Percentiles rank a stretch among this genome's conserved stretches.
Conservation (phyloP, 352 stramenopile genomes). For the Pilasporangium apinafurcum region DNA sequence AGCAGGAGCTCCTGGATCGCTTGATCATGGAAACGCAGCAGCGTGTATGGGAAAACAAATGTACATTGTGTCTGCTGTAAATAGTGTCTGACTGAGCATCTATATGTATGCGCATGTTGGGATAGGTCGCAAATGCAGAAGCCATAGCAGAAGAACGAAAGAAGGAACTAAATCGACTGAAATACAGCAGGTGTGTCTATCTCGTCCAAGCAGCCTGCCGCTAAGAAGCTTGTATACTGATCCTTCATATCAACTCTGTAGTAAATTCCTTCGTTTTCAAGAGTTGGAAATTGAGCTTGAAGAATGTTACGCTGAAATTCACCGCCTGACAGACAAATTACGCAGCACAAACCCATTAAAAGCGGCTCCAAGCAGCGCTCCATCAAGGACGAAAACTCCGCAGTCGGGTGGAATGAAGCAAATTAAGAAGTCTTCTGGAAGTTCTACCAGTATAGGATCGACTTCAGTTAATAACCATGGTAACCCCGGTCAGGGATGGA, state of each 20-base stretch:
- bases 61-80: background rate
- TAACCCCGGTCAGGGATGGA: no score
- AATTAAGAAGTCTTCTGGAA: no score
- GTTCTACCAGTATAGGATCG: no score
- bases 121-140: slow-evolving; percentile 42
- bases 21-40: slow-evolving; percentile 54
- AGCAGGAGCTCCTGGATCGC: slow-evolving; percentile 48
- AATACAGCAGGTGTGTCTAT: slow-evolving; percentile 40
- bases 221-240: background rate
- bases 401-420: no score
- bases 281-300: slow-evolving; percentile 58
- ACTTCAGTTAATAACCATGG: no score
- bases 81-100: background rate
- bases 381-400: no score
- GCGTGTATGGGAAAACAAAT: slow-evolving; percentile 17
- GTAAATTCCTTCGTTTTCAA: slow-evolving; percentile 67
- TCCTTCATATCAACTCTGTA: slow-evolving; percentile 2
- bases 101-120: background rate
- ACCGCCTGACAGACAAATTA: slow-evolving; percentile 28
- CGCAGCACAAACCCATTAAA: no score
- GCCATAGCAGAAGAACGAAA: slow-evolving; percentile 50
- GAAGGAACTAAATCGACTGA: slow-evolving; percentile 41
- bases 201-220: no score
- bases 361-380: no score
- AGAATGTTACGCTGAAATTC: slow-evolving; percentile 49